phyloP scores from a whole-genome alignment of 441 rosid genomes.

The Geranium incanum region DNA sequence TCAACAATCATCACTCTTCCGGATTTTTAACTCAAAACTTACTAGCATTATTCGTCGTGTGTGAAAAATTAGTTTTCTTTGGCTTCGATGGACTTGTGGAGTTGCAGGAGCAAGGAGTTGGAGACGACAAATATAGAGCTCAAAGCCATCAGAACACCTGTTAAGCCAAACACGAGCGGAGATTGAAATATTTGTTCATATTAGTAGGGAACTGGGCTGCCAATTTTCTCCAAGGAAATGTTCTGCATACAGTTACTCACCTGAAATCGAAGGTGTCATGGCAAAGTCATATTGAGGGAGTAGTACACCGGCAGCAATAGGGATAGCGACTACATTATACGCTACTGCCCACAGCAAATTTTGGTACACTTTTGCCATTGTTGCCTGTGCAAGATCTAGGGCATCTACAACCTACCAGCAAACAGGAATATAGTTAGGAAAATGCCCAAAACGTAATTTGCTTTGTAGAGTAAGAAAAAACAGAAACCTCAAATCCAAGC shows the following conservation, averaged over 20 bases:
- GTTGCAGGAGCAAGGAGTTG: conserved; percentile 73
- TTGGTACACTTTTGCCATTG: conserved; percentile 89
- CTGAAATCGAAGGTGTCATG: conserved; percentile 89
- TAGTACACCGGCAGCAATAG: conserved; percentile 80
- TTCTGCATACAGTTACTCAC: conserved; percentile 23
- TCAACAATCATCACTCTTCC: too few relatives aligned
- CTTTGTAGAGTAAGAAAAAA: background rate
- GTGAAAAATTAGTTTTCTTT: conserved; percentile 18
- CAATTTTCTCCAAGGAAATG: background rate
- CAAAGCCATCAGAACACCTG: conserved; percentile 88
- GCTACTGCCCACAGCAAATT: conserved; percentile 83
- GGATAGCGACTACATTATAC: conserved; percentile 67
- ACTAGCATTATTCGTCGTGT: background rate
- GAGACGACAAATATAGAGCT: conserved; percentile 82
- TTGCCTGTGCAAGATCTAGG: conserved; percentile 71
- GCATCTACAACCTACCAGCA: conserved; percentile 65
- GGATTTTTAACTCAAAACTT: background rate
- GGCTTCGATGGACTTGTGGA: conserved; percentile 39
- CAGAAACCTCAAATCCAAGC: background rate
- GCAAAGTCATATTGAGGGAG: conserved; percentile 80
- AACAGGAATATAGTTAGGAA: background rate
- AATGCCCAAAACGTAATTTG: background rate
- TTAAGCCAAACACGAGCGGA: conserved; percentile 4
- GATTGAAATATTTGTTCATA: background rate
- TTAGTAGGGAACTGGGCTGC: too few relatives aligned